Conservation (phyloP, 805 yeast genomes). For the Wickerhamomyces mucosus region DNA sequence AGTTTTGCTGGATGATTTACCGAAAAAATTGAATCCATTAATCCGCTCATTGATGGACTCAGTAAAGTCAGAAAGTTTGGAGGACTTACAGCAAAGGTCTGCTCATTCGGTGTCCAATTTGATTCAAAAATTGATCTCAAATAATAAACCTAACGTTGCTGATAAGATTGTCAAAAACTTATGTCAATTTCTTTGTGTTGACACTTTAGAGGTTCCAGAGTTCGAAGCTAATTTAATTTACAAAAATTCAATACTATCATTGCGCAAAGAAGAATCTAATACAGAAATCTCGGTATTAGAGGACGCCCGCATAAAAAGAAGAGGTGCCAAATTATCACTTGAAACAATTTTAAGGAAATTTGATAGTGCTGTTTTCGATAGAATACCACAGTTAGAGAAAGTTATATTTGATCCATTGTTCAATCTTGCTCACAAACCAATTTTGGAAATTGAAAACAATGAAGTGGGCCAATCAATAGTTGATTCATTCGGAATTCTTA, state of each 20-base stretch:
- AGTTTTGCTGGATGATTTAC: slow-evolving; percentile 56
- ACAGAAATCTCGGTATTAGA: slow-evolving; percentile 57
- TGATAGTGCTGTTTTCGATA: slow-evolving; percentile 42
- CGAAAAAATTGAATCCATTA: slow-evolving; percentile 79
- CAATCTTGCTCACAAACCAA: slow-evolving; percentile 22
- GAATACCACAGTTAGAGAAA: slow-evolving; percentile 57
- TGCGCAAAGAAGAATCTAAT: slow-evolving; percentile 67
- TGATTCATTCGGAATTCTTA: slow-evolving; percentile 75
- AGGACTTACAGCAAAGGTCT: slow-evolving; percentile 57
- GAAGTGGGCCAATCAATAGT: slow-evolving; percentile 69
- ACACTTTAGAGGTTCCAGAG: slow-evolving; percentile 92
- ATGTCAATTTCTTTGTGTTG: slow-evolving; percentile 90
- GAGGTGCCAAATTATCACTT: slow-evolving; percentile 72
- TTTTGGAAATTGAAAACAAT: slow-evolving; percentile 26
- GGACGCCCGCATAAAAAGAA: slow-evolving; percentile 71
- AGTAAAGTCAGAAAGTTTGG: slow-evolving; percentile 64
- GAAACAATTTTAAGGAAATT: slow-evolving; percentile 47
- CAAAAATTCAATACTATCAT: slow-evolving; percentile 53
- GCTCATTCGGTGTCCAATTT: slow-evolving; percentile 61
- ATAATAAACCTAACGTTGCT: slow-evolving; percentile 62
- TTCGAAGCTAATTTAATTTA: slow-evolving; percentile 54
- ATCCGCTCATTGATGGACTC: slow-evolving; percentile 91
- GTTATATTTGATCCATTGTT: slow-evolving; percentile 60
- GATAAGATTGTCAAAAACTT: slow-evolving; percentile 85
- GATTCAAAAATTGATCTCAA: slow-evolving; percentile 44